Evolutionary conservation across 108 stramenopile genomes (phyloP), one percentile per base, ranked within the genome.

Genomic region (Fistulifera pelliculosa): DNA sequence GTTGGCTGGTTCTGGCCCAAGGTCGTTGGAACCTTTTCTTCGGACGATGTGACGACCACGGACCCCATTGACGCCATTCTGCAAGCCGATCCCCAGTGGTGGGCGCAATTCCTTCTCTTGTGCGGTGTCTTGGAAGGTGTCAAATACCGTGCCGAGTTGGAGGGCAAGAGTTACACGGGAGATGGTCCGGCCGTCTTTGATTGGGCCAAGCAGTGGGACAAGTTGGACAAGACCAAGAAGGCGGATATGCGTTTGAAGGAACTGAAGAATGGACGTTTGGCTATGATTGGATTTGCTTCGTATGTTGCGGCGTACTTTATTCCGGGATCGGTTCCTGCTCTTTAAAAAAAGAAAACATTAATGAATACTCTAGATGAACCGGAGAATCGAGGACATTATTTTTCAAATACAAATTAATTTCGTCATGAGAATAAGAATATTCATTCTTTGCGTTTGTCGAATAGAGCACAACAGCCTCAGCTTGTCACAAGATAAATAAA

Each of bases 211-310:
- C 60, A 76, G 49, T 93, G 78, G 74, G 77, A 71, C 44, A 77
- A 73, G 53, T 47, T 69, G 65, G 64, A 70, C 47, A 66, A 71
- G 16, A 55, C 62, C 51, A 71, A 55, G 38, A 53, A 78, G 52
- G 75, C 80, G 50, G 73, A 83, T 14, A 84, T 95, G 64, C 69
- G 84, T 56, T 59, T 87, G 71, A 79, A 85, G 84, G 96, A 96
- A 81, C 70, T 96, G 22, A 94, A 90, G 85, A 94, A 94, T 56
- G 93, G 64, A 47, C 84, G 93, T 60, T 66, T 90, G 62, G 93
- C 96, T 28, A 96, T 96, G 94, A 76, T 97, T 61, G 93, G 89
- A 38, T 76, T 95, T 49, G 93, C 93, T 24, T 79, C 71, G 40
- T 87, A 80, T 57, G 60, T 88, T 23, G 71, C 92, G 27, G 79